Conservation (phyloP, 345 rosid genomes). For the Syzygium aromaticum region DNA sequence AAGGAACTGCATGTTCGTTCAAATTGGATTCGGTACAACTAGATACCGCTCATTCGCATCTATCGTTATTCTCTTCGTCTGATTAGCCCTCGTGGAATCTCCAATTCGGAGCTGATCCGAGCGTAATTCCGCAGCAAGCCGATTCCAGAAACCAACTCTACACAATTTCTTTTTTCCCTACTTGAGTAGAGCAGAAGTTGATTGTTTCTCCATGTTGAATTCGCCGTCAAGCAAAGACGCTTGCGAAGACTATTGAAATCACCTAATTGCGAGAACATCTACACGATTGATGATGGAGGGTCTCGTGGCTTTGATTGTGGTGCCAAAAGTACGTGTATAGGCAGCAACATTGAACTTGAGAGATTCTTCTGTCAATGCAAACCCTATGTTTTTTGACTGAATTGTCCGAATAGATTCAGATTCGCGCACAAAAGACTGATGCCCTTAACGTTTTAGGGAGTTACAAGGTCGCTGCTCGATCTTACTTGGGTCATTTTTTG, state of each 20-base stretch:
- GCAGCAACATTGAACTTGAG: background rate
- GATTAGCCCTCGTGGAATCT: background rate
- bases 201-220: background rate
- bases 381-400: background rate
- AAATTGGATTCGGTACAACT: background rate
- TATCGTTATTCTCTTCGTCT: background rate
- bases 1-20: background rate
- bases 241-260: too few relatives aligned
- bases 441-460: background rate
- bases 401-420: too few relatives aligned
- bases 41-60: background rate
- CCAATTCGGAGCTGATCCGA: background rate
- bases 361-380: background rate
- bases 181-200: background rate
- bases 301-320: background rate
- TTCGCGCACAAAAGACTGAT: background rate
- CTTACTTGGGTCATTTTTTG: background rate
- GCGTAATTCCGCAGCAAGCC: accelerated
- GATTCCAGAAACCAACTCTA: background rate
- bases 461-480: background rate
- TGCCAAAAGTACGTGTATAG: background rate
- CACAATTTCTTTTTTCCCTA: background rate
- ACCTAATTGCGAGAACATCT: background rate
- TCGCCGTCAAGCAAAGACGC: background rate
- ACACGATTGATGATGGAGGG: background rate